Evolutionary conservation across 176 grass and related monocot genomes (phyloP), one percentile per base, ranked within the genome.

Genomic region (Oryza meyeriana): DNA sequence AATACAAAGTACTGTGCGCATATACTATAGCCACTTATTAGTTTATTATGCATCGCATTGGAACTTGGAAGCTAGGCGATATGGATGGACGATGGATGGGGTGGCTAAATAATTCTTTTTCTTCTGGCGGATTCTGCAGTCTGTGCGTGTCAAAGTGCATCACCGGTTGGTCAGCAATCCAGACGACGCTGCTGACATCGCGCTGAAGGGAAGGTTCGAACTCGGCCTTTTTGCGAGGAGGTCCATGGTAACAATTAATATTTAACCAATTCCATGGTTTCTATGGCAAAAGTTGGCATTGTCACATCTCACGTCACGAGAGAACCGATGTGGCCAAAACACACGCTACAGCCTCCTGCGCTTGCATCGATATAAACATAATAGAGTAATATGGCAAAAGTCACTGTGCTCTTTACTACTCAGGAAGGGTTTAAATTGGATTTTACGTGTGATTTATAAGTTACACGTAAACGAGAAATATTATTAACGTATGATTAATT

Each of bases 151-250:
- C 86, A 68, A 79, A 73, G 42, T 1, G 66, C 26, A 38, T 79
- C 75, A 62, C 48, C 52, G 72, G 33, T 9, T 22, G 44, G 83
- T 81, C 88, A 78, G 78, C 72, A 52, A 25, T 64, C 13, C 65
- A 13, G 74, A 25, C 25, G 74, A 18, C 18, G 71, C 55, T 33
- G 65, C 72, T 89, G 78, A 78, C 88, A 79, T 20, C 18, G 74
- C 79, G 34, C 66, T 85, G 66, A 85, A 86, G 66, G 35, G 83
- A 89, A 86, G 73, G 79, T 82, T 86, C 72, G 78, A 61, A 41
- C 87, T 11, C 40, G n/a, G 4, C 33, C 17, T 14, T 11, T 44
- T 34, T 28, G 81, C 67, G 61, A 41, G 40, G 76, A 34, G 50
- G 58, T 18, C 68, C 36, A 59, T n/a, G 57, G 20, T 57, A n/a